Base-by-base conservation (phyloP, 2,329 filamentous ascomycete genomes). In the Ophiostoma ulmi region DNA sequence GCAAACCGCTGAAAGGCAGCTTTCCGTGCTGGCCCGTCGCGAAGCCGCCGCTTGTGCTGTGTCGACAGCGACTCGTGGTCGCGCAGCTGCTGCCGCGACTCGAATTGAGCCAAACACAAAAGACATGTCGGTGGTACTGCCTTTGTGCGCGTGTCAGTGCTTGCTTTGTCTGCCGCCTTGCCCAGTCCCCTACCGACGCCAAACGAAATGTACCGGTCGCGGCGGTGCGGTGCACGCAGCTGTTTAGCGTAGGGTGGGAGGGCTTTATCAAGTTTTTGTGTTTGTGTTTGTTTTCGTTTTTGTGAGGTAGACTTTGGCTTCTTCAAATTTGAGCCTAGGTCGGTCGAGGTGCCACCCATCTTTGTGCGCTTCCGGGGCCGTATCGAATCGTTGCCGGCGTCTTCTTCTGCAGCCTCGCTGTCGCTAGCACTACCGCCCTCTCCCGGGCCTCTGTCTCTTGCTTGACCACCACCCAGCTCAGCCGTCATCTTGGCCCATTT, bases 401-500 rank as follows among this genome's bases (percentile, higher is more conserved):
- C 55, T 76, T 78, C 73, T 78, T 31, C 68, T 11, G 2, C 13
- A 70, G 13, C 72, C 11, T 38, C 64, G 38, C 5, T 74, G 13
- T 76, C 63, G 36, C 36, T 13, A 20, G 7, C 63, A 8, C 36
- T 36, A 14, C 13, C 58, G 26, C 31, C 31, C 7, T 26, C 31
- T 10, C 3, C n/a, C 22, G 11, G 6, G 8, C 3, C n/a, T 26
- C 7, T 22, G 7, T 39, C 44, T 38, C 61, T 38, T 6, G 63
- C 76, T 13, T 76, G 74, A 8, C 74, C 74, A 20, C 79, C 72
- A 80, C 83, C 71, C n/a, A 74, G 73, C 69, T 91, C 88, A 1
- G 88, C 88, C 76, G 90, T 88, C 68, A 89, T 87, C 75, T 90
- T 87, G 67, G 87, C 87, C 89, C 89, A 91, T 77, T 90, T 90